These are phyloP conservation scores for Plasmodium sp. DNA, from an alignment of 169 alveolate genomes.

Conservation along the genomic window DNA sequence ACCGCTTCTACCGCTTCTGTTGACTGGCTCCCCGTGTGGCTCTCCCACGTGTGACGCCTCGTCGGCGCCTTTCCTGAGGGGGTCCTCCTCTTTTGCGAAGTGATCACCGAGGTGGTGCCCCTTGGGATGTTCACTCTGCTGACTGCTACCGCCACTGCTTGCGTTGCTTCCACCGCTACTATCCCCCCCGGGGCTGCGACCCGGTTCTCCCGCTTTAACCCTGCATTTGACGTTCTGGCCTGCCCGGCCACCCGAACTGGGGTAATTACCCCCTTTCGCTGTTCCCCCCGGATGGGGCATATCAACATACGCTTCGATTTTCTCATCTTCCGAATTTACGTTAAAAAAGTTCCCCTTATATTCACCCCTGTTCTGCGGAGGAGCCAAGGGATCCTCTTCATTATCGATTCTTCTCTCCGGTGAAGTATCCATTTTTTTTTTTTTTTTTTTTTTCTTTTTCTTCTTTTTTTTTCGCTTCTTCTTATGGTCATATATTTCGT, in stretches of 20 bases:
- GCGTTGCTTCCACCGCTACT: background rate
- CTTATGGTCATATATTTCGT: slow-evolving; percentile 67
- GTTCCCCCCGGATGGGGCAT: background rate
- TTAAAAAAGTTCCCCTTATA: background rate
- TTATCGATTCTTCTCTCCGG: background rate
- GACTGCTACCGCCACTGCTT: background rate
- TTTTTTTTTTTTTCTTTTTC: slow-evolving; percentile 9
- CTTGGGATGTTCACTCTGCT: background rate
- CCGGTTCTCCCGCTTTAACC: background rate
- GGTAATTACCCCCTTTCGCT: background rate
- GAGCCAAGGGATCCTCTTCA: background rate
- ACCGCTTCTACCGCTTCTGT: background rate
- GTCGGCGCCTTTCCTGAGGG: background rate
- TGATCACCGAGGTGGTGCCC: background rate
- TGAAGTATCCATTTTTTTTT: background rate
- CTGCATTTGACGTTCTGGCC: background rate
- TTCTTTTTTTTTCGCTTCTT: slow-evolving; percentile 15
- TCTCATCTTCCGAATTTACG: slow-evolving; percentile 15
- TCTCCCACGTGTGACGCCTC: background rate
- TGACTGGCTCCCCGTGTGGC: background rate
- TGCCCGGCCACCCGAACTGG: background rate
- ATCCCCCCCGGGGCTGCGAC: background rate
- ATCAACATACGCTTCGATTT: background rate
- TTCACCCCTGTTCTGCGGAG: background rate
- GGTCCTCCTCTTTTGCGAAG: background rate